Conservation (phyloP, 1,139 yeast genomes). For the Lipomyces yarrowii region DNA sequence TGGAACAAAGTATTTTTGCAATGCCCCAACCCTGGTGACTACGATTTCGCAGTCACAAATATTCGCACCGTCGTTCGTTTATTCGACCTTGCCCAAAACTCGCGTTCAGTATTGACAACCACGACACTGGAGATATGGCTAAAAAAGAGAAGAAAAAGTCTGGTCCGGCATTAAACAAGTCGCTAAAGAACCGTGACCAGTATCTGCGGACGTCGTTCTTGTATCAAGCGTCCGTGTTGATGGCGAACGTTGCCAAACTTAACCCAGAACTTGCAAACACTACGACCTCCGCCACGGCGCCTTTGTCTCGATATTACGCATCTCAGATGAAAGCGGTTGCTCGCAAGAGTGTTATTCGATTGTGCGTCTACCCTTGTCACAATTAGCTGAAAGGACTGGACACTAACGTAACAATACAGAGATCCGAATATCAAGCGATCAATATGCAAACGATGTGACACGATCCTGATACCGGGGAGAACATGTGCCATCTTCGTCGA, state of each 20-base stretch:
- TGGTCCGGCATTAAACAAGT: slow-evolving; percentile 1
- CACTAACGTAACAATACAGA: slow-evolving; percentile 1
- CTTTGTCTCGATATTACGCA: slow-evolving; percentile 24
- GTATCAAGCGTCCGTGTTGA: slow-evolving; percentile 30
- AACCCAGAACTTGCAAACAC: not conserved
- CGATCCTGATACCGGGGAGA: slow-evolving; percentile 22
- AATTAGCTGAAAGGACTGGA: not conserved
- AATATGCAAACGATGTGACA: slow-evolving; percentile 30
- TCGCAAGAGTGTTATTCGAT: slow-evolving; percentile 28
- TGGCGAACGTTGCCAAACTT: slow-evolving; percentile 11
- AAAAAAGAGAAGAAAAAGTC: slow-evolving; percentile 8
- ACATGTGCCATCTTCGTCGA: slow-evolving; percentile 20
- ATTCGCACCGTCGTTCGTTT: too few relatives aligned
- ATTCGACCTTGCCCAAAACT: too few relatives aligned
- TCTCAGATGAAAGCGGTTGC: slow-evolving; percentile 30
- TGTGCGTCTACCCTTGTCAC: slow-evolving; percentile 16
- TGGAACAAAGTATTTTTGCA: not conserved
- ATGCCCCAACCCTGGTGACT: not conserved
- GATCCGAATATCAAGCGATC: slow-evolving; percentile 32
- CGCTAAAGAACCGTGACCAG: slow-evolving; percentile 30
- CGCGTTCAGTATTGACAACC: too few relatives aligned
- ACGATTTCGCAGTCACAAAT: not conserved
- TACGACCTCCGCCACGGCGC: slow-evolving; percentile 7
- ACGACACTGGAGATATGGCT: slow-evolving; percentile 10
- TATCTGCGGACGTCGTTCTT: slow-evolving; percentile 31